A percentile compares a stretch with the other conserved stretches of the same genome.
Conservation (phyloP, 2,329 filamentous ascomycete species). For the Fusarium globosum region DNA sequence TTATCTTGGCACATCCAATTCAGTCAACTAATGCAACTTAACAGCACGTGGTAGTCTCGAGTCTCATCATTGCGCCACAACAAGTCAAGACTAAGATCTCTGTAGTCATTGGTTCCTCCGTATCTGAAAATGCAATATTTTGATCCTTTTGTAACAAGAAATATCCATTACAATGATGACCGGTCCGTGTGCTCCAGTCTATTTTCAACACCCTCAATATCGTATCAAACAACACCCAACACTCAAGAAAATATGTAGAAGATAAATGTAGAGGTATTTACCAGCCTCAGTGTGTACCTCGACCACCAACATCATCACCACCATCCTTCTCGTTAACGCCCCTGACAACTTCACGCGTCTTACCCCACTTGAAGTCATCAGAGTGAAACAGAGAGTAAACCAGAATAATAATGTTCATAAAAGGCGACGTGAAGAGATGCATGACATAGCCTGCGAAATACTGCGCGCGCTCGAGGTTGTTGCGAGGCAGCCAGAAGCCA, state of each 20-base stretch:
- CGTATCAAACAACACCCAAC: background rate
- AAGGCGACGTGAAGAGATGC: constrained; percentile 53
- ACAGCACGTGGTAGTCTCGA: background rate
- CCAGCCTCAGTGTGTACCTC: constrained; percentile 38
- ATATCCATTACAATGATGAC: constrained; percentile 23
- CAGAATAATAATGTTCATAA: constrained; percentile 57
- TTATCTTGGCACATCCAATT: background rate
- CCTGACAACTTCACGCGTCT: constrained; percentile 54
- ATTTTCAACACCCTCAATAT: background rate
- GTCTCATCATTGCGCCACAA: background rate
- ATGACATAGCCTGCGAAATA: constrained; percentile 54
- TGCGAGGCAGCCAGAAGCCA: constrained; percentile 55
- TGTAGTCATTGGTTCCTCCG: background rate
- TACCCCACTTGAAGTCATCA: constrained; percentile 60
- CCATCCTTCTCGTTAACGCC: constrained; percentile 43
- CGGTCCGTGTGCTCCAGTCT: constrained; percentile 12
- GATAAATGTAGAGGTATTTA: background rate
- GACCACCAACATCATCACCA: constrained; percentile 39
- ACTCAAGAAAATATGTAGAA: background rate
- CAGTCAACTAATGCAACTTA: background rate
- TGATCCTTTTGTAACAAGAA: background rate
- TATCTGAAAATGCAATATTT: constrained; percentile 3
- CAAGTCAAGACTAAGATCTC: background rate
- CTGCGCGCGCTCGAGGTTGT: constrained; percentile 51
- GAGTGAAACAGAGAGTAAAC: constrained; percentile 56